Evolutionary conservation across 768 basidiomycete species (phyloP).

Genomic region (Thelephora ganbajun): DNA sequence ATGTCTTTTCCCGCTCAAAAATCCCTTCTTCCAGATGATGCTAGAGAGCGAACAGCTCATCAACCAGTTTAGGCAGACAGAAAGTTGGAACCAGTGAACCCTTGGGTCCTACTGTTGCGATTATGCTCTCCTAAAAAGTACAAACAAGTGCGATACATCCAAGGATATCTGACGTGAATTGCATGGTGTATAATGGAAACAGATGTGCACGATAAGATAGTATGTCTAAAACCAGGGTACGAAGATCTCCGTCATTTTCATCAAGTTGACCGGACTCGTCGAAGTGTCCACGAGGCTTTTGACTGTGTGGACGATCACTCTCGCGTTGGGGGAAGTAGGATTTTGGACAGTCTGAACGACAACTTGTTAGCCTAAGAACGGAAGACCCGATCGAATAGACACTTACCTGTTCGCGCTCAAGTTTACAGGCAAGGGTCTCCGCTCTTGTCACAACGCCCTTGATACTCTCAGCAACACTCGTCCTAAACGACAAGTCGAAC

Average conservation of each 20-base stretch:
- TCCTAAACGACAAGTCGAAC: conserved; percentile 44
- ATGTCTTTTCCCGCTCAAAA: background rate
- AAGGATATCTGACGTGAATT: conserved; percentile 1
- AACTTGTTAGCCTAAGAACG: background rate
- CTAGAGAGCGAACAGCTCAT: conserved; percentile 54
- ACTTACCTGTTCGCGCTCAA: conserved; percentile 69
- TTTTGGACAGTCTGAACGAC: conserved; percentile 16
- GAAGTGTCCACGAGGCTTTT: conserved; percentile 74
- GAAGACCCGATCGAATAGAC: conserved; percentile 2
- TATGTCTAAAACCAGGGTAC: conserved; percentile 65
- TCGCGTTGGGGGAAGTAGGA: conserved; percentile 20
- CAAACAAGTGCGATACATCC: conserved; percentile 2
- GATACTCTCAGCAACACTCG: conserved; percentile 38
- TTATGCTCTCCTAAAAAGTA: conserved; percentile 5
- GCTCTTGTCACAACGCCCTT: conserved; percentile 70
- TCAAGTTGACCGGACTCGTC: conserved; percentile 73
- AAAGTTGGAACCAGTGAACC: conserved; percentile 30
- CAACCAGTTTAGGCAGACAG: conserved; percentile 60
- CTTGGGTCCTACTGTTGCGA: too few species aligned
- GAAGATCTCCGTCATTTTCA: conserved; percentile 76
- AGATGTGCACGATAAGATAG: conserved; percentile 1
- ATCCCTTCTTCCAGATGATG: conserved; percentile 47
- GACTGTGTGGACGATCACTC: conserved; percentile 67
- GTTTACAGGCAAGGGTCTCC: conserved; percentile 74
- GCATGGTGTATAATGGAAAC: too few species aligned